Evolutionary conservation across 2,329 filamentous ascomycete genomes (phyloP), one percentile per base, ranked within the genome.

Genomic region (Orbilia ellipsospora): DNA sequence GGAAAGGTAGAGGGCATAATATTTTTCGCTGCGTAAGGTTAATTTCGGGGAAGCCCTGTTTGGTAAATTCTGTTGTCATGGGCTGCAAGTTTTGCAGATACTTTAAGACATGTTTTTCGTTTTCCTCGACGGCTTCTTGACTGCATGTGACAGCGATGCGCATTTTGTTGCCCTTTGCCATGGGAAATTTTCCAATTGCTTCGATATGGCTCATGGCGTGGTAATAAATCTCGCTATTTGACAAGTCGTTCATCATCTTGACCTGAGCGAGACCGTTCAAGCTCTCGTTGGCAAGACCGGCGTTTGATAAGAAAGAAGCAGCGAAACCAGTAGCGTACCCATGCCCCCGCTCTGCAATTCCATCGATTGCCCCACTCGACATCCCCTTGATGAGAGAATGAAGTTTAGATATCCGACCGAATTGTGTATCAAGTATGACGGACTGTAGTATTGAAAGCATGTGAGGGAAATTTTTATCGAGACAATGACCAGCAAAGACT

Each of bases 1-100:
- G 95, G 83, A 97, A 99, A 0, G 95, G 95, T 16, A 99, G 86
- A 23, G 94, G 91, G 83, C 96, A 98, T 83, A 98, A 96, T 0
- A 93, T 90, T 82, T 93, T 95, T 78, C 73, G 63, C 20, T 77
- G 77, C 82, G 80, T 63, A 84, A 83, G 8, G 81, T 82, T 1
- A 82, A 82, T 62, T 63, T n/a, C 77, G 60, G 55, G 80, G 69
- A 61, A 42, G 4, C 56, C n/a, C 8, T 79, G 60, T 8, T 78
- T 64, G 2, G 78, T 80, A 57, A 82, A 70, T 51, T 82, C 80
- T 26, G 83, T 80, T 26, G 10, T 8, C 12, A 20, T 26, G 2
- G 31, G 20, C 13, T 90, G 88, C n/a, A 90, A 83, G 4, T 83
- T 85, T 48, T 84, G 82, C 73, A 96, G 84, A 83, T 97, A 98